Evolutionary conservation across 768 basidiomycete genomes (phyloP).

Genomic region (Mrakia gelida): DNA sequence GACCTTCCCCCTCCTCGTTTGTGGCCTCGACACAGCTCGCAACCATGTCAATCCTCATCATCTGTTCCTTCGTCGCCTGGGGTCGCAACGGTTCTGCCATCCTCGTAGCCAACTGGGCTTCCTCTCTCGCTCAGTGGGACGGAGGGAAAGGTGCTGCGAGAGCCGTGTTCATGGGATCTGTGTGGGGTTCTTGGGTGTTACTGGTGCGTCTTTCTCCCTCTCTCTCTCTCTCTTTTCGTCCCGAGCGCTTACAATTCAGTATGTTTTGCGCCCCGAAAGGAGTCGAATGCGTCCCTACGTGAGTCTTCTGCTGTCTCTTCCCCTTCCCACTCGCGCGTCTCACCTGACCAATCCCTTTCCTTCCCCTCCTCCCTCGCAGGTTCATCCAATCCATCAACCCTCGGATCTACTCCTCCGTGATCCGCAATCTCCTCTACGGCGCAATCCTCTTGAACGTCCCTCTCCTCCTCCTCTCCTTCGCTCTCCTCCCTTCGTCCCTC

Average conservation of each 20-base stretch:
- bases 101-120: constrained; percentile 57
- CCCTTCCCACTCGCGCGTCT: background rate
- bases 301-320: constrained; percentile 27
- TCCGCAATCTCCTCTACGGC: constrained; percentile 55
- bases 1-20: background rate
- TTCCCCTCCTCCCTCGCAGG: constrained; percentile 39
- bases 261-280: constrained; percentile 36
- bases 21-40: constrained; percentile 30
- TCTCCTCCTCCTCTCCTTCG: constrained; percentile 60
- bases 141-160: constrained; percentile 41
- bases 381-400: constrained; percentile 61
- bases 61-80: constrained; percentile 56
- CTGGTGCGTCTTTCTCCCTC: constrained; percentile 36
- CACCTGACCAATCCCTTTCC: background rate
- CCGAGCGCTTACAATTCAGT: too few relatives aligned
- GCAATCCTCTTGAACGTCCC: constrained; percentile 56
- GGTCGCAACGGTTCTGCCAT: constrained; percentile 51
- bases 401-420: constrained; percentile 56
- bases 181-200: constrained; percentile 66
- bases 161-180: constrained; percentile 65
- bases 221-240: too few relatives aligned
- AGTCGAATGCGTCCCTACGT: constrained; percentile 56
- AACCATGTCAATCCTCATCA: constrained; percentile 57
- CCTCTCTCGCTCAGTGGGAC: constrained; percentile 38
- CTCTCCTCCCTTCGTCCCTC: constrained; percentile 54